These are phyloP conservation scores for Serendipita vermifera DNA, from an alignment of 768 basidiomycete genomes.

Conservation along the genomic window DNA sequence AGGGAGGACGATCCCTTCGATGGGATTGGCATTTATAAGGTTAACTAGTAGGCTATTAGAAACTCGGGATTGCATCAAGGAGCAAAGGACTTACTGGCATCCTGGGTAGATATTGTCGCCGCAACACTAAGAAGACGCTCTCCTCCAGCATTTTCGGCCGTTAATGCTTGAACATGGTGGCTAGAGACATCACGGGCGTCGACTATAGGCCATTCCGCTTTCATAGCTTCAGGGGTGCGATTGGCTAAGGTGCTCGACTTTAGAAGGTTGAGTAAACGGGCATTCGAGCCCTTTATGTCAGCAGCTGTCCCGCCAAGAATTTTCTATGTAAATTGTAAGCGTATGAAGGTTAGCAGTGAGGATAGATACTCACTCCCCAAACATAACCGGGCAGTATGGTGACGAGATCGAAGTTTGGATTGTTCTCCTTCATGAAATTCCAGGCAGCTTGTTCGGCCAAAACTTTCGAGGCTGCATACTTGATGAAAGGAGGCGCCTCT, in stretches of 20 bases:
- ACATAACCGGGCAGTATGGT: background rate
- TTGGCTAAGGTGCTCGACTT: background rate
- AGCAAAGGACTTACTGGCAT: too few relatives aligned
- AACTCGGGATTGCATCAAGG: too few relatives aligned
- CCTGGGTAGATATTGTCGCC: background rate
- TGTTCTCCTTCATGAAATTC: background rate
- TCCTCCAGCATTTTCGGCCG: background rate
- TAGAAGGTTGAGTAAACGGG: background rate
- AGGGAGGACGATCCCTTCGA: background rate
- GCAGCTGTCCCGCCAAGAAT: too few relatives aligned
- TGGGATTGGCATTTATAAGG: background rate
- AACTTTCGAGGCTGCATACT: background rate
- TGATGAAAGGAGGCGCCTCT: background rate
- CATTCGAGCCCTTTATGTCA: background rate
- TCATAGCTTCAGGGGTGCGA: background rate
- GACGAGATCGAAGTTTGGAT: background rate
- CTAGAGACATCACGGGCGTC: constrained; percentile 4
- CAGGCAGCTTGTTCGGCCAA: constrained; percentile 1
- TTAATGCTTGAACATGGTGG: constrained; percentile 2
- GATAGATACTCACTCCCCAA: background rate
- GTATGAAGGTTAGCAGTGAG: background rate
- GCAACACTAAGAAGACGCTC: background rate
- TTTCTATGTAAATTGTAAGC: background rate
- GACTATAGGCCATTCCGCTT: background rate
- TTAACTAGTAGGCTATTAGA: background rate